Percentiles rank a stretch among this genome's conserved stretches.
phyloP scores from a whole-genome alignment of 2,329 filamentous ascomycete genomes.

The Colletotrichum neosansevieriae region DNA sequence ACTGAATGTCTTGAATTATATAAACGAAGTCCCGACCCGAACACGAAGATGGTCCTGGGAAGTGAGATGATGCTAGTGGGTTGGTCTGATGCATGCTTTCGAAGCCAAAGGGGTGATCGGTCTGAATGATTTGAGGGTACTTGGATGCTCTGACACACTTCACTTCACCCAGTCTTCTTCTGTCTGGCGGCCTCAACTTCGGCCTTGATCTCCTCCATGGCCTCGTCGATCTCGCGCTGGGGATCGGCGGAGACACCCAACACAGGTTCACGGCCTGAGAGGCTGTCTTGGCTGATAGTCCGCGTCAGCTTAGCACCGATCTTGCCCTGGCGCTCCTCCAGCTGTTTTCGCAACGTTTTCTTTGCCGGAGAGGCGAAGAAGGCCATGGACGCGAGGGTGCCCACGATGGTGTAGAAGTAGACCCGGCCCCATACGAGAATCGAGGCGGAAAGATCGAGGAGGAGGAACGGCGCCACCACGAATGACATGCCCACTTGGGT shows the following conservation, averaged over 20 bases:
- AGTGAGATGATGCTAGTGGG: no score
- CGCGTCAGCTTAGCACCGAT: constrained; percentile 60
- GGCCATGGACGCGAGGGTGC: constrained; percentile 71
- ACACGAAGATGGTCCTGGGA: no score
- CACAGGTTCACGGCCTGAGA: constrained; percentile 70
- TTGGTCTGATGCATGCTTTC: no score
- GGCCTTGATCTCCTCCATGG: constrained; percentile 77
- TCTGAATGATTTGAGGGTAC: not conserved
- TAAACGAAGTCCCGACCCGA: no score
- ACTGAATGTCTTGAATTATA: not conserved
- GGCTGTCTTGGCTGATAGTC: constrained; percentile 68
- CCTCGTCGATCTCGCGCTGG: constrained; percentile 80
- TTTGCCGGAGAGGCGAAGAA: constrained; percentile 88
- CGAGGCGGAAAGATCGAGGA: constrained; percentile 79
- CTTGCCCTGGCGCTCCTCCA: constrained; percentile 68
- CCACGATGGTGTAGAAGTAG: constrained; percentile 87
- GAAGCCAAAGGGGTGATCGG: no score
- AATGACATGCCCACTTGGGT: constrained; percentile 91
- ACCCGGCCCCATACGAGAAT: constrained; percentile 84
- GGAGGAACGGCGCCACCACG: constrained; percentile 84
- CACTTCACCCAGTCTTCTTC: constrained; percentile 36
- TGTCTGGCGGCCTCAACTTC: constrained; percentile 72
- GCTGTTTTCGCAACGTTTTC: constrained; percentile 63
- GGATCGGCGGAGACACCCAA: constrained; percentile 85
- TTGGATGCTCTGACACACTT: not conserved